Evolutionary conservation across 345 rosid species (phyloP).

Genomic region (Populus alba): DNA sequence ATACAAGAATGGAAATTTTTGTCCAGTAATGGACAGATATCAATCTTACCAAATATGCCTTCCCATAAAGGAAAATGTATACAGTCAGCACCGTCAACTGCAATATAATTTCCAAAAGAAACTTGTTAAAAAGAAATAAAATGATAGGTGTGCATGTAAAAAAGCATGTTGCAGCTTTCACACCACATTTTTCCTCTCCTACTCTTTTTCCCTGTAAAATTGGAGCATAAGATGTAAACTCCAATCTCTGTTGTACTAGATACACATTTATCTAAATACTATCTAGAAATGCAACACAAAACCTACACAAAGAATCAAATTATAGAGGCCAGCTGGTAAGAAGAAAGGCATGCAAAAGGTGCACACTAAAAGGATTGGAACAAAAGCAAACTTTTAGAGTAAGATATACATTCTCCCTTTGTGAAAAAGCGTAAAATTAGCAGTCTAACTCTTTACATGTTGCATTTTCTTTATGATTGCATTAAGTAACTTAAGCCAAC

Average conservation of each 20-base stretch:
- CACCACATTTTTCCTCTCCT: neutral
- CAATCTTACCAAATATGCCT: constrained; percentile 76
- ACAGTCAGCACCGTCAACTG: constrained; percentile 93
- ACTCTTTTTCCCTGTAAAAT: neutral
- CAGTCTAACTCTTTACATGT: neutral
- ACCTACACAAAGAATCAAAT: constrained; percentile 1
- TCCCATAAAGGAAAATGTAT: constrained; percentile 84
- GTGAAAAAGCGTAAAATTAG: neutral
- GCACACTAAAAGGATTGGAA: neutral
- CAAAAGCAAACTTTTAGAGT: neutral
- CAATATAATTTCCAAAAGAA: constrained; percentile 29
- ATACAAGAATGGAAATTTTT: neutral
- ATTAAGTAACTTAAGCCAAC: neutral
- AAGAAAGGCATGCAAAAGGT: neutral
- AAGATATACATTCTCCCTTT: neutral
- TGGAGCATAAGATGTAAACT: too few relatives aligned
- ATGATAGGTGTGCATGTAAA: neutral
- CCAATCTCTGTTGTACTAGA: too few relatives aligned
- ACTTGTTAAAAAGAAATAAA: constrained; percentile 10
- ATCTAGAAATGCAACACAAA: neutral
- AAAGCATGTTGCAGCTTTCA: neutral
- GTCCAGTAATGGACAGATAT: neutral
- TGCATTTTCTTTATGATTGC: neutral
- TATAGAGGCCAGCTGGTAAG: neutral
- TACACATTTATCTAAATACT: neutral